Evolutionary conservation across 2,329 filamentous ascomycete species (phyloP), one percentile per base, ranked within the genome.

Genomic region (Emergomyces orientalis): DNA sequence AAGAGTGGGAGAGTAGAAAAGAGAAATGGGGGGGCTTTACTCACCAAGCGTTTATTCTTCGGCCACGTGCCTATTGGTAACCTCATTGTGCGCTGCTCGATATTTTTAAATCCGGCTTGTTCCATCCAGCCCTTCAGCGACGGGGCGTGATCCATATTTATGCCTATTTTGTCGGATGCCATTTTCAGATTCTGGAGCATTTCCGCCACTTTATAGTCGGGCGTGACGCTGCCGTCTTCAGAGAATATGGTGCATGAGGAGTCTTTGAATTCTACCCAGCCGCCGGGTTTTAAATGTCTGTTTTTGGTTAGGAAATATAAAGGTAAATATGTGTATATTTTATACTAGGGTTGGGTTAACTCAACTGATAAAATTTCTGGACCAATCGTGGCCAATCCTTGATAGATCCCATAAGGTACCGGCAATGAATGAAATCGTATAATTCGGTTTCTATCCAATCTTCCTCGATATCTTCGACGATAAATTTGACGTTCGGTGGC

Each of bases 401-500:
- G 52, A 88, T 77, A 30, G 80, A 77, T 32, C 78, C 78, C 67
- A 77, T 67, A 78, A 82, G 77, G 76, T 81, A 69, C 69, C 79
- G 67, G 74, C 78, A 69, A 79, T 81, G 76, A 79, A 86, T 80
- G 65, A 82, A 79, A 69, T 86, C 84, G 68, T 82, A 85, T 25
- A 69, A 69, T 60, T 80, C 74, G 2, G 76, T 71, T 56, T 81
- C 82, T 43, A 79, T 71, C 86, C 85, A 88, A 13, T 82, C 77
- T 51, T 81, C 77, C 67, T 86, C 85, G 61, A 81, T 79, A 69
- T 88, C 84, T 67, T 87, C 85, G 14, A 88, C 79, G 63, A 85
- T 76, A 73, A 86, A 86, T 9, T 76, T 78, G 22, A 84, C 78
- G 67, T 87, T 87, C 11, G 82, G 79, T n/a, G 84, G 85, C 17